Conservation (phyloP, 495 filamentous ascomycete species). For the Neurospora sp. region DNA sequence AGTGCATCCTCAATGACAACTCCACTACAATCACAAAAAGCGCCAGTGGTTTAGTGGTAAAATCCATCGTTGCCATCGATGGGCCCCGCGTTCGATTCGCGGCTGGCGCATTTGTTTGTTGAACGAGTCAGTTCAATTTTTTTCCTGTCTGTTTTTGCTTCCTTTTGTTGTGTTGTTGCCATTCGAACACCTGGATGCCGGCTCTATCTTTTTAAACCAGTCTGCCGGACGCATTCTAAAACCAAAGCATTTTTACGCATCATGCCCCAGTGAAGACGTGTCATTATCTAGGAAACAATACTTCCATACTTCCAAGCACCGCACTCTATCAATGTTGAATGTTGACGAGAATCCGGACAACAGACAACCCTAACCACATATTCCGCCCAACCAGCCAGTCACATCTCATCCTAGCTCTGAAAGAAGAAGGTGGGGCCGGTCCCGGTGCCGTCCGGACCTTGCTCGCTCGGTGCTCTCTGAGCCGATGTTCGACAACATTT, state of each 20-base stretch:
- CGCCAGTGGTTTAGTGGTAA: constrained; percentile 42
- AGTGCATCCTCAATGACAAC: not conserved
- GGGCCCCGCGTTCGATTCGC: constrained; percentile 43
- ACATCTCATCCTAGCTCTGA: not conserved
- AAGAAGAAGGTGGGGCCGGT: not conserved
- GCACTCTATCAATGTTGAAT: not conserved
- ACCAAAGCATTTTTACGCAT: too few relatives aligned
- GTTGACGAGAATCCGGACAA: not conserved
- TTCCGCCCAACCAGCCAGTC: not conserved
- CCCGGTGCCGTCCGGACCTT: not conserved
- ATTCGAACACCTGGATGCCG: not conserved
- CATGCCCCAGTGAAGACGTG: too few relatives aligned
- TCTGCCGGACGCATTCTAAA: too few relatives aligned
- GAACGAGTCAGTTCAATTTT: not conserved
- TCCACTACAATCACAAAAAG: not conserved
- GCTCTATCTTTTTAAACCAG: too few relatives aligned
- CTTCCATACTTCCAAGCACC: not conserved
- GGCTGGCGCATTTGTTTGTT: constrained; percentile 28
- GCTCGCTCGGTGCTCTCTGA: not conserved
- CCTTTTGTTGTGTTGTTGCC: not conserved
- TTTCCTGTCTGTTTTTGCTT: not conserved
- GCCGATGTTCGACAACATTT: not conserved
- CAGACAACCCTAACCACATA: not conserved
- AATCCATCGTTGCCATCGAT: constrained; percentile 46
- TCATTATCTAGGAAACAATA: not conserved